Conservation (phyloP, 2,329 filamentous ascomycete genomes). For the Aspergillus proliferans region DNA sequence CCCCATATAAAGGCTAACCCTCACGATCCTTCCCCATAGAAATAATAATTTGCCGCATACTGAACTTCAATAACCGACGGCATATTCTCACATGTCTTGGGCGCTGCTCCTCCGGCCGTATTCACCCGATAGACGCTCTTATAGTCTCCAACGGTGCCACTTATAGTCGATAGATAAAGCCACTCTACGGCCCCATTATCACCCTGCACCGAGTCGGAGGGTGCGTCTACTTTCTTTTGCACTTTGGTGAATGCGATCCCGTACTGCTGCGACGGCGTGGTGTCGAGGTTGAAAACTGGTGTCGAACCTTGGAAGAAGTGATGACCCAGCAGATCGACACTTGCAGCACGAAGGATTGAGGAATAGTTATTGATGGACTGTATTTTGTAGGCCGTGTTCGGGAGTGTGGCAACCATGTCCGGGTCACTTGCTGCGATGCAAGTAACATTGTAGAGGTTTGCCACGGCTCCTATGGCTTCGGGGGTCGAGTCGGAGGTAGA, state of each 20-base stretch:
- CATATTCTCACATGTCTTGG: slow-evolving; percentile 64
- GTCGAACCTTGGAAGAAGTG: slow-evolving; percentile 72
- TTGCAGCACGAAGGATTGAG: slow-evolving; percentile 45
- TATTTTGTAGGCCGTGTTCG: slow-evolving; percentile 63
- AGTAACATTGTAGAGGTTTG: slow-evolving; percentile 79
- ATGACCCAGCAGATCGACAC: slow-evolving; percentile 62
- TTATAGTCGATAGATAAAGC: slow-evolving; percentile 60
- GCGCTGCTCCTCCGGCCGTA: slow-evolving; percentile 74
- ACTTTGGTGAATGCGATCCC: slow-evolving; percentile 60
- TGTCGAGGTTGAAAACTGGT: slow-evolving; percentile 75
- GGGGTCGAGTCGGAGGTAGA: slow-evolving; percentile 57
- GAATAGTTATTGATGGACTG: slow-evolving; percentile 42
- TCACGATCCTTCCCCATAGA: slow-evolving; percentile 32
- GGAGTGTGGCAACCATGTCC: slow-evolving; percentile 58
- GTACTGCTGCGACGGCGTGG: slow-evolving; percentile 36
- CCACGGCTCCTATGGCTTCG: slow-evolving; percentile 64
- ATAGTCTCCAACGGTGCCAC: slow-evolving; percentile 55
- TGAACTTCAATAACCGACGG: slow-evolving; percentile 61
- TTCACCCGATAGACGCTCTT: slow-evolving; percentile 76
- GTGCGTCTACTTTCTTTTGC: slow-evolving; percentile 56
- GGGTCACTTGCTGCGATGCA: slow-evolving; percentile 69
- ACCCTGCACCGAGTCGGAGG: slow-evolving; percentile 54
- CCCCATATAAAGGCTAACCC: slow-evolving; percentile 1
- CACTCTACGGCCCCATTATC: slow-evolving; percentile 66
- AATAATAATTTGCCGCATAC: slow-evolving; percentile 78